Conservation (phyloP, 352 stramenopile genomes). For the Globisporangium takayamanum region DNA sequence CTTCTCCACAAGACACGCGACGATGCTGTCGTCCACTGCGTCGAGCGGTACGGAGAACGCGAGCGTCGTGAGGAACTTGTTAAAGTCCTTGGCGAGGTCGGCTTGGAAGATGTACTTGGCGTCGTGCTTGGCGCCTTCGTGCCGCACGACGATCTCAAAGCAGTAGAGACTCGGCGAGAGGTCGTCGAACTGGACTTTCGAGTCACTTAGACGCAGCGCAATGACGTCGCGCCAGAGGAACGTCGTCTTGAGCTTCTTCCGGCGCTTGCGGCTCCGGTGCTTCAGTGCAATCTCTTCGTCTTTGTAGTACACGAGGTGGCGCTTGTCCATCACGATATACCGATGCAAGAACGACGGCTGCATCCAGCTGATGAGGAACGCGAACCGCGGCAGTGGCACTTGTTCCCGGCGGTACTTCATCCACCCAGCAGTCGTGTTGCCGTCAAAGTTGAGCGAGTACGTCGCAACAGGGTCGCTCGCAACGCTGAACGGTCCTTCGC, state of each 20-base stretch:
- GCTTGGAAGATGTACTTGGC: slow-evolving; percentile 81
- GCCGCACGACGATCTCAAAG: slow-evolving; percentile 62
- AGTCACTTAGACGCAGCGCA: slow-evolving; percentile 49
- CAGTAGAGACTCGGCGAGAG: slow-evolving; percentile 77
- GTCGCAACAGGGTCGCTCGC: slow-evolving; percentile 66
- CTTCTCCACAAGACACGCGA: slow-evolving; percentile 55
- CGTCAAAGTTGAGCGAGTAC: slow-evolving; percentile 67
- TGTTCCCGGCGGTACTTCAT: slow-evolving; percentile 81
- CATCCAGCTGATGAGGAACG: slow-evolving; percentile 52
- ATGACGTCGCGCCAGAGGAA: slow-evolving; percentile 70
- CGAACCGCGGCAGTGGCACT: slow-evolving; percentile 38
- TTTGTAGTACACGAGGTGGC: slow-evolving; percentile 75
- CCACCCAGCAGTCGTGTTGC: slow-evolving; percentile 71
- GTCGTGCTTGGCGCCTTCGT: slow-evolving; percentile 38
- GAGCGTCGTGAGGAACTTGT: slow-evolving; percentile 65
- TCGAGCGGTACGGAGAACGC: slow-evolving; percentile 62
- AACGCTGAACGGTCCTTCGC: slow-evolving; percentile 75
- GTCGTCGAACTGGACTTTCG: slow-evolving; percentile 78
- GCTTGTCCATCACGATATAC: slow-evolving; percentile 72
- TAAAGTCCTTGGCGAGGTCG: slow-evolving; percentile 66
- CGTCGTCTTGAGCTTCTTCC: slow-evolving; percentile 73
- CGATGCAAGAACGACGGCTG: slow-evolving; percentile 76
- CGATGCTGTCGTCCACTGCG: slow-evolving; percentile 54
- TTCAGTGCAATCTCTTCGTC: slow-evolving; percentile 74
- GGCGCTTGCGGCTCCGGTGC: slow-evolving; percentile 65